Base-by-base conservation (phyloP, 2,329 filamentous ascomycete genomes). In the Phialophora verrucosa region DNA sequence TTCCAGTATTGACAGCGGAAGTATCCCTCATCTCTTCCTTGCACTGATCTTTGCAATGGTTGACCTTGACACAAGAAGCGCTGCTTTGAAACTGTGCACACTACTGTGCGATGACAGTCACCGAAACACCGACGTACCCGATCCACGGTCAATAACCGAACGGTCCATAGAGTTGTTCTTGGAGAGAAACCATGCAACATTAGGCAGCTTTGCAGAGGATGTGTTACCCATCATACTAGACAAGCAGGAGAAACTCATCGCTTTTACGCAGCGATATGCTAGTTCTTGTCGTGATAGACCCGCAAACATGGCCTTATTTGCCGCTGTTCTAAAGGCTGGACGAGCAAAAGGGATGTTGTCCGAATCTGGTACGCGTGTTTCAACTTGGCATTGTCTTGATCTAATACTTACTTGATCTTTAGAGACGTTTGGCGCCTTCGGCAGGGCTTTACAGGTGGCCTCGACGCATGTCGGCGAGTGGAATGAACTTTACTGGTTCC, bases 51-150 rank as follows among this genome's bases (percentile, higher is more conserved):
- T 73, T 61, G 58, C 69, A n/a, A 69, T 70, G 58, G 55, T 57
- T 25, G 67, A 70, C 25, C 62, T 70, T 49, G 70, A 73, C 42
- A 69, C 69, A 35, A 70, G 69, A 51, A 70, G 64, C n/a, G 58
- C 70, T 4, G 70, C 71, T 25, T 47, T 72, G 51, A 73, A 73
- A 51, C 58, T 71, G 10, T 69, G 63, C 50, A 69, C 67, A n/a
- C 20, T 65, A n/a, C 64, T 73, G 23, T 70, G 67, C 65, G 60
- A 60, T 35, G 23, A 51, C 23, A 20, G 42, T 29, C 14, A n/a
- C n/a, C 42, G 62, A 17, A 14, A 58, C 14, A 23, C 44, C 4
- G 35, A n/a, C 56, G 25, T 25, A 7, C 17, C 55, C 20, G 49
- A 35, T 17, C 29, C 60, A 20, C 63, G 63, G 49, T 31, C 23